Evolutionary conservation across 225 moss, liverwort and hornwort species (phyloP).

Genomic region (Takakia lepidozioides): DNA sequence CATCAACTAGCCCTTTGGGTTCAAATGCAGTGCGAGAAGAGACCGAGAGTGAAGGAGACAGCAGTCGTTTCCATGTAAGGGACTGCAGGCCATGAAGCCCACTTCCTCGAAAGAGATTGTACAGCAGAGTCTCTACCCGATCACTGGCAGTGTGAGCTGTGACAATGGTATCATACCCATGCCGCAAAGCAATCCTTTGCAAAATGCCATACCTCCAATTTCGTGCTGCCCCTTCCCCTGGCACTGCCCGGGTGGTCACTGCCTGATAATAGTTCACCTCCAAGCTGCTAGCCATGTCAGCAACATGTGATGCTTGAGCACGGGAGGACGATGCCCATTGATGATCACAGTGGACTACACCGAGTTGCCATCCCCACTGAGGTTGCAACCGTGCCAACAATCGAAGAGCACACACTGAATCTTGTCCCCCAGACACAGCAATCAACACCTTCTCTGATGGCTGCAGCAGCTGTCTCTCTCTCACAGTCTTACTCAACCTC

Average conservation of each 20-base stretch:
- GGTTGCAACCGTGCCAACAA: slow-evolving; percentile 42
- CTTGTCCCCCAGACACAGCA: slow-evolving; percentile 91
- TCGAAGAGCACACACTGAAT: slow-evolving; percentile 61
- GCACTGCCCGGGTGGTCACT: slow-evolving; percentile 46
- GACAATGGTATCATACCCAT: slow-evolving; percentile 57
- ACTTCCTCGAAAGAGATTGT: slow-evolving; percentile 73
- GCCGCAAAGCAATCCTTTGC: slow-evolving; percentile 53
- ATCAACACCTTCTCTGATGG: slow-evolving; percentile 57
- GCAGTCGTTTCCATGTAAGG: slow-evolving; percentile 61
- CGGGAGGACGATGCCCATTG: slow-evolving; percentile 72
- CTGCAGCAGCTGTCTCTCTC: slow-evolving; percentile 45
- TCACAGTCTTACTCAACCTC: slow-evolving; percentile 14
- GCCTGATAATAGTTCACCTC: slow-evolving; percentile 66
- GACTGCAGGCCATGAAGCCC: slow-evolving; percentile 74
- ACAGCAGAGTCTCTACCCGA: slow-evolving; percentile 72
- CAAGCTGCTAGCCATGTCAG: slow-evolving; percentile 54
- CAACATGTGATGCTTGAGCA: slow-evolving; percentile 57
- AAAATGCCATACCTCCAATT: slow-evolving; percentile 78
- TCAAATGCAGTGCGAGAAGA: slow-evolving; percentile 39
- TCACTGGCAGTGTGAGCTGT: slow-evolving; percentile 90
- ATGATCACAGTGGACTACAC: slow-evolving; percentile 74
- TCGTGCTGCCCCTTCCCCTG: slow-evolving; percentile 54
- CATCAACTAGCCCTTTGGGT: slow-evolving; percentile 16
- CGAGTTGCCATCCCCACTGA: slow-evolving; percentile 59
- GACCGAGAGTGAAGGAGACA: slow-evolving; percentile 34